phyloP scores from a whole-genome alignment of 768 basidiomycete genomes.

The Kwoniella europaea region DNA sequence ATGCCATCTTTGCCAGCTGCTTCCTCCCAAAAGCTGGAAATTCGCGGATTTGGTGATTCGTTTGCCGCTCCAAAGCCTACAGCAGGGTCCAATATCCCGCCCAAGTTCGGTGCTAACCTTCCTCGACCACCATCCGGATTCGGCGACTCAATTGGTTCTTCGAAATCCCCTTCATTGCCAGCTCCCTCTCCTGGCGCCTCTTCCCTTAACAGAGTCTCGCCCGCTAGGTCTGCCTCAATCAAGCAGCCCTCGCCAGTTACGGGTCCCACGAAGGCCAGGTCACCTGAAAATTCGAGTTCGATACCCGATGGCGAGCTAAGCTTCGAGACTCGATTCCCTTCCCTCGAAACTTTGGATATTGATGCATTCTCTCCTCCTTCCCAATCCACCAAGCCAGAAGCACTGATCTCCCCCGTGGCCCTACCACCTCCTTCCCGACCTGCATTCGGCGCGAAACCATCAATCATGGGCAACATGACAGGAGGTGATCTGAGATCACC shows the following conservation, averaged over 20 bases:
- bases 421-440: conserved; percentile 30
- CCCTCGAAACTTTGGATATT: conserved; percentile 68
- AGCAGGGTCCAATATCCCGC: conserved; percentile 8
- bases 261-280: conserved; percentile 11
- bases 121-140: conserved; percentile 31
- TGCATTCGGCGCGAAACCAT: conserved; percentile 20
- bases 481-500: conserved; percentile 41
- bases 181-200: conserved; percentile 8
- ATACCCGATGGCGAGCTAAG: conserved; percentile 35
- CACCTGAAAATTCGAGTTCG: conserved; percentile 33
- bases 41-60: conserved; percentile 45
- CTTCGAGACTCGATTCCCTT: conserved; percentile 78
- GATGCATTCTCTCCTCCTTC: conserved; percentile 17
- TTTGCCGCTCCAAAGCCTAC: conserved; percentile 24
- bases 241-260: conserved; percentile 12
- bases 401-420: conserved; percentile 35
- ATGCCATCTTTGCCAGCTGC: conserved; percentile 30
- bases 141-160: conserved; percentile 34
- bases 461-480: conserved; percentile 53
- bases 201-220: neutral
- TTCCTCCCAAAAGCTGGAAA: neutral
- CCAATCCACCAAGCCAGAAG: conserved; percentile 5
- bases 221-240: neutral
- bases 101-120: conserved; percentile 16
- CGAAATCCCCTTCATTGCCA: conserved; percentile 6